Conservation (phyloP, 1,284 basidiomycete genomes). For the Austropuccinia psidii region DNA sequence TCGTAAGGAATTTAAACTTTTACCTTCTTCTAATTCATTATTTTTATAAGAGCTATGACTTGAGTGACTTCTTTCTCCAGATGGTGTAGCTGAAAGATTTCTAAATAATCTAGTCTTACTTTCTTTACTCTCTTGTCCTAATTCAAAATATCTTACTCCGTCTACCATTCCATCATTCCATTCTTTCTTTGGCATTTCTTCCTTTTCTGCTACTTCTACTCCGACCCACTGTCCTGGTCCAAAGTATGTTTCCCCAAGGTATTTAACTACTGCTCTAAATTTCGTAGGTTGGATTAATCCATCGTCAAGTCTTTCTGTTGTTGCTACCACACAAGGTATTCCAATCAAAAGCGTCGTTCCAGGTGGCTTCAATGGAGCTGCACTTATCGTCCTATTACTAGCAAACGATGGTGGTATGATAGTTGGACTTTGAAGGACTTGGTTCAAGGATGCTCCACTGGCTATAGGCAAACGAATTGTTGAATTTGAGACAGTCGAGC, state of each 20-base stretch:
- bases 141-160: constrained; percentile 71
- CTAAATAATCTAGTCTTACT: constrained; percentile 5
- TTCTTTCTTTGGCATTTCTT: constrained; percentile 56
- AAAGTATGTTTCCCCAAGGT: constrained; percentile 73
- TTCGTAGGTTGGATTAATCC: constrained; percentile 58
- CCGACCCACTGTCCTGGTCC: constrained; percentile 81
- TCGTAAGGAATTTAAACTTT: not conserved
- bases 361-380: not conserved
- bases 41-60: not conserved
- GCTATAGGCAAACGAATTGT: not conserved
- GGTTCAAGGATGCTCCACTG: not conserved
- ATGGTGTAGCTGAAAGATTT: constrained; percentile 22
- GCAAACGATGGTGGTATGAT: constrained; percentile 17
- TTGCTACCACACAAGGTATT: constrained; percentile 31
- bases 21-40: constrained; percentile 1
- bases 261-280: constrained; percentile 76
- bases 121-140: constrained; percentile 47
- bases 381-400: not conserved
- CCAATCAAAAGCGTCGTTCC: constrained; percentile 20
- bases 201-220: constrained; percentile 69
- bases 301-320: constrained; percentile 1
- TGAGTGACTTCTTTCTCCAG: constrained; percentile 1
- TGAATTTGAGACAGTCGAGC: constrained; percentile 18
- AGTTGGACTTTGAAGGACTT: not conserved
- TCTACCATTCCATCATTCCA: constrained; percentile 77